Percentiles rank a stretch among this genome's conserved stretches.
These are phyloP conservation scores for Phaeophleospora eucalypticola DNA, from an alignment of 2,329 filamentous ascomycete species.

Conservation along the genomic window DNA sequence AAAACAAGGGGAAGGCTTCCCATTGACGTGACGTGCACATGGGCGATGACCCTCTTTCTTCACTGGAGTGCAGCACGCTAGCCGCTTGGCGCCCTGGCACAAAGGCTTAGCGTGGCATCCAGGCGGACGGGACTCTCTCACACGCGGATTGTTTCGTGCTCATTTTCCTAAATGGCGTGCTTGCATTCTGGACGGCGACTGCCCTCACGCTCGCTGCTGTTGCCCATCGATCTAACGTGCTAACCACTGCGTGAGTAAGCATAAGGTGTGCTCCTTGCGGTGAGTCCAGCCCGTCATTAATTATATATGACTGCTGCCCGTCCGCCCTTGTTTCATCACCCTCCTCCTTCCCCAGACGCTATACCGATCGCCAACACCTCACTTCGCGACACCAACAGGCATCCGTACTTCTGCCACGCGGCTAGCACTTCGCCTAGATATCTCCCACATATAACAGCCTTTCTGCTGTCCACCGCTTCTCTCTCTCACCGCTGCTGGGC, in stretches of 20 bases:
- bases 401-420: too few relatives aligned
- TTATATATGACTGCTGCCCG: neutral
- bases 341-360: neutral
- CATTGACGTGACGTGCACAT: neutral
- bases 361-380: too few relatives aligned
- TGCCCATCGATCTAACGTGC: neutral
- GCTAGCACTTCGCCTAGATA: too few relatives aligned
- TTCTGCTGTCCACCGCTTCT: neutral
- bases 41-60: neutral
- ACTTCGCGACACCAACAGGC: too few relatives aligned
- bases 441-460: neutral
- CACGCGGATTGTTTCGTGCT: neutral
- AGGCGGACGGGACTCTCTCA: neutral
- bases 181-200: neutral
- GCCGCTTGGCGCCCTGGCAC: neutral
- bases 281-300: too few relatives aligned
- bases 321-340: neutral
- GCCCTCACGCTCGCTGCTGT: neutral
- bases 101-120: neutral
- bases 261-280: too few relatives aligned
- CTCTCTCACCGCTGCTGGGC: too few relatives aligned
- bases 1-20: neutral
- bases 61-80: conserved; percentile 1
- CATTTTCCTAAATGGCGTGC: neutral
- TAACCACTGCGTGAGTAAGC: too few relatives aligned